Evolutionary conservation across 306 rosid genomes (phyloP).

Genomic region (Gillenia trifoliata): DNA sequence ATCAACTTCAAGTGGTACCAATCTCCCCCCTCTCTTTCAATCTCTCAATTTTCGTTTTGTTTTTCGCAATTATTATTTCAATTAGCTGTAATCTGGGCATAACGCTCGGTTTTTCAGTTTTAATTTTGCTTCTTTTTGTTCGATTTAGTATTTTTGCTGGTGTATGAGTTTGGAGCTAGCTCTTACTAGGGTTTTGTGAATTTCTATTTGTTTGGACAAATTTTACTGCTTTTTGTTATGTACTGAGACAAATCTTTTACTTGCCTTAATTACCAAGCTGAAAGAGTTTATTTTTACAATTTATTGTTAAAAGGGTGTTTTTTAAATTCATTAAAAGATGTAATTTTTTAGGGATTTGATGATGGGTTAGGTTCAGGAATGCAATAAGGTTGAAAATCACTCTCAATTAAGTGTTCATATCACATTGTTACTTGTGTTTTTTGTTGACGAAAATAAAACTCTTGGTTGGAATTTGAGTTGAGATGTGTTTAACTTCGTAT

Average conservation of each 20-base stretch:
- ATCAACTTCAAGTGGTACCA: constrained; percentile 81
- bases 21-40: not conserved
- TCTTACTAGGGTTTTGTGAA: not conserved
- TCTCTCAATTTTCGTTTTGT: not conserved
- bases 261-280: not conserved
- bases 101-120: not conserved
- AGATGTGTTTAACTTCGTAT: not conserved
- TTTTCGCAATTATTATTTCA: not conserved
- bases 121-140: not conserved
- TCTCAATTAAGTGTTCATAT: not conserved
- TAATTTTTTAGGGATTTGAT: not conserved
- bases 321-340: too few relatives aligned
- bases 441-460: not conserved
- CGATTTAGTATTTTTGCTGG: not conserved
- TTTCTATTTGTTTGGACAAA: not conserved
- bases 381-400: not conserved
- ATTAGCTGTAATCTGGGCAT: not conserved
- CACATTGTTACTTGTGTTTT: not conserved
- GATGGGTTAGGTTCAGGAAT: not conserved
- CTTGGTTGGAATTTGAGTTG: not conserved
- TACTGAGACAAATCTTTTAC: not conserved
- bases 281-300: not conserved
- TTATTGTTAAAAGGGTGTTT: too few relatives aligned
- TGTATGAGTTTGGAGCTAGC: not conserved
- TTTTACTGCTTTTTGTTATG: not conserved